Base-by-base conservation (phyloP, 1,139 yeast genomes). In the Saccharomyces hybrid region DNA sequence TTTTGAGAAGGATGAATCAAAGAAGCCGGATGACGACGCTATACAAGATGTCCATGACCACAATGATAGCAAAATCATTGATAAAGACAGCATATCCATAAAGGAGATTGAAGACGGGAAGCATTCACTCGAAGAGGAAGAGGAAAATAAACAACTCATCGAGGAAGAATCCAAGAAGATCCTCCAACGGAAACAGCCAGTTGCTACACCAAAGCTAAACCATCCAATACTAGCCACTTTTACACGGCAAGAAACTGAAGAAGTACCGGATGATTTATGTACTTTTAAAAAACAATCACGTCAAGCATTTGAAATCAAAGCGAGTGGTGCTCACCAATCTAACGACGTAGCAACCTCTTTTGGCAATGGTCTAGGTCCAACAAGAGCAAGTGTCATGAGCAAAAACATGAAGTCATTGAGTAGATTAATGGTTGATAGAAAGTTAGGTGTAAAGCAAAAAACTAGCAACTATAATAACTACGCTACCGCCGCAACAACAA, bases 271-370 rank as follows among this genome's bases (percentile, higher is more conserved):
- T 54, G 71, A 67, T 48, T 52, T 67, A 20, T 66, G 68, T 41
- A 55, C 53, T 28, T 50, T 52, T 7, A 65, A 66, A 46, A 61
- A 57, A 47, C 61, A 61, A 47, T 57, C 64, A 6, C 59, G 66
- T 28, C 59, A 61, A n/a, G 63, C 65, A 20, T 69, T 62, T 52
- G 73, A 69, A 47, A 68, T 69, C 42, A 68, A 66, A 51, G 73
- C 73, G 4, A 69, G 73, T 59, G 73, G 73, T 54, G 71, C 63
- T 2, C 65, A 69, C 66, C 70, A 67, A 57, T 65, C 71, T 20
- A 64, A 67, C 50, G 69, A 65, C 52, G 63, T 63, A 26, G 64
- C 68, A 6, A 62, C 69, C 16, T 64, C 70, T 32, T 63, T 63
- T 51, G 71, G 71, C 31, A 69, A 69, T 51, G 73, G 73, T 7